Base-by-base conservation (phyloP, 768 basidiomycete genomes). In the Leccinum broughii region DNA sequence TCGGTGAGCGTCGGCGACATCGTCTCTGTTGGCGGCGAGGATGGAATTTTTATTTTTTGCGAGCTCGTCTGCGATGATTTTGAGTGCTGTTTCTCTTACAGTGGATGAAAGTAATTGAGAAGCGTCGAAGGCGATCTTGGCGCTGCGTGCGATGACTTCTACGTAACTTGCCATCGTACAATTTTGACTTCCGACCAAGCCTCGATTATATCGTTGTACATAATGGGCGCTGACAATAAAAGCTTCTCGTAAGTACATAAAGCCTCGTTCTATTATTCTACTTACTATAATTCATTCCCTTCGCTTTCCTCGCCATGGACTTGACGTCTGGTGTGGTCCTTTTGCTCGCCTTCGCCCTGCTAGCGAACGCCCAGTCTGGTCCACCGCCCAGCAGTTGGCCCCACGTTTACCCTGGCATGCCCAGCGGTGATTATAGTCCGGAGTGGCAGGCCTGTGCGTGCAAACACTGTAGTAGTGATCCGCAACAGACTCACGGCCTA, bases 51-150 rank as follows among this genome's bases (percentile, higher is more conserved):
- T 92, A 60, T 79, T 82, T 30, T 76, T 72, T 48, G 83, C 83
- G 37, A 99, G 84, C 53, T 88, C 84, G 39, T 78, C 76, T 32
- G 82, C 80, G 62, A 98, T 92, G 57, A 81, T 80, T 58, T 83
- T 75, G 2, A 99, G 80, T 0, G 95, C 95, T 22, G 75, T 75
- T 65, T 88, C 80, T 32, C 95, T 84, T 64, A 92, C 87, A 1
- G 78, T 67, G 1, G 88, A 74, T 22, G 85, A 76, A 56, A 96
- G 77, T 22, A 96, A 81, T 71, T 97, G 96, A 5, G 95, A 94
- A 20, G 82, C 81, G 66, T 95, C 88, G 70, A 96, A 99, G 0
- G 96, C 92, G 8, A 75, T 70, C 71, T 93, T 92, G 24, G 95
- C 93, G 2, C 83, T 80, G 69, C 79, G 83, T 14, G 96, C 97